A percentile compares a stretch with the other conserved stretches of the same genome.
Evolutionary conservation across 257 asterid genomes (phyloP).

Genomic region (Capsicum pubescens): DNA sequence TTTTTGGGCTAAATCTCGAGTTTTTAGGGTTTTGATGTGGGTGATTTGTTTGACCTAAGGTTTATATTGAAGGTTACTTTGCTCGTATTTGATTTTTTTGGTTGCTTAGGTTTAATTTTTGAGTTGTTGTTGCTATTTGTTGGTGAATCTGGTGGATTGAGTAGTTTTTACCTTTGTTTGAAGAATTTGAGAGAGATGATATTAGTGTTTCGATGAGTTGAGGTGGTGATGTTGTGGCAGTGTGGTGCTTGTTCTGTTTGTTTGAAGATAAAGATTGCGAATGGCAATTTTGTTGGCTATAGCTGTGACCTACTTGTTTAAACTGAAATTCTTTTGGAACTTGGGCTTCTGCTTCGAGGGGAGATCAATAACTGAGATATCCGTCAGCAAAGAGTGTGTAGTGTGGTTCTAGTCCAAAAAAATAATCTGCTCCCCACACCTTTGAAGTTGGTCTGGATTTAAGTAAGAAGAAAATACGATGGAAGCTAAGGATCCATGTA

Average conservation of each 20-base stretch:
- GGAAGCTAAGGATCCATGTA: not conserved
- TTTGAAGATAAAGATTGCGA: not conserved
- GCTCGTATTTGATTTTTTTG: not conserved
- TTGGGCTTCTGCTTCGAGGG: not conserved
- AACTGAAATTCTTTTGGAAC: not conserved
- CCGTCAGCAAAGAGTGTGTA: not conserved
- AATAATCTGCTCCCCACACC: not conserved
- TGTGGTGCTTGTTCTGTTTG: constrained; percentile 4
- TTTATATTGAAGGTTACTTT: not conserved
- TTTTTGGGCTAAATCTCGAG: constrained; percentile 8
- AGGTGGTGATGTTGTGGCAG: not conserved
- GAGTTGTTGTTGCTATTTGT: not conserved
- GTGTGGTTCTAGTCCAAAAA: not conserved
- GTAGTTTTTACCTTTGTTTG: not conserved
- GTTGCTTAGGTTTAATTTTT: not conserved
- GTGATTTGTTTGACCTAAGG: not conserved
- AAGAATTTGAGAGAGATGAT: not conserved
- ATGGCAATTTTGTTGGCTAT: not conserved
- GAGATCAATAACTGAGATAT: not conserved
- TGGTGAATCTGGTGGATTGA: constrained; percentile 9
- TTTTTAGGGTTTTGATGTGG: constrained; percentile 15
- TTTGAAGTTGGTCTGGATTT: not conserved
- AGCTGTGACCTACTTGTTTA: not conserved
- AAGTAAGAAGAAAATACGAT: not conserved
- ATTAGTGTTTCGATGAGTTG: not conserved